Percentiles rank a stretch among this genome's conserved stretches.
These are phyloP conservation scores for Colletotrichum sp. DNA, from an alignment of 2,329 filamentous ascomycete genomes.

Conservation along the genomic window DNA sequence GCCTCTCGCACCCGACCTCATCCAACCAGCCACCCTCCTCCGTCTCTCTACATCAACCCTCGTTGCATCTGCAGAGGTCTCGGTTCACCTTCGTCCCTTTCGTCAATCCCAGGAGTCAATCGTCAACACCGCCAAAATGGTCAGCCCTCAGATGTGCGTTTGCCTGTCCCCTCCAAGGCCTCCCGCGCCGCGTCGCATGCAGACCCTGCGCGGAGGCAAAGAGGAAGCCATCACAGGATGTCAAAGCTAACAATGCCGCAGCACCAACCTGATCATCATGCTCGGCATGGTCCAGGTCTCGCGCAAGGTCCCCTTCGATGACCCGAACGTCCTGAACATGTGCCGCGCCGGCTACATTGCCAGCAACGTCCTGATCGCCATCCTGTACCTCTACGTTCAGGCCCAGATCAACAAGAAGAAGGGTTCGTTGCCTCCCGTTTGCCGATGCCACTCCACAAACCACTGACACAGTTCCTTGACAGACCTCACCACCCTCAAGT, in stretches of 20 bases:
- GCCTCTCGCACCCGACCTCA: background rate
- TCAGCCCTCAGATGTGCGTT: constrained; percentile 32
- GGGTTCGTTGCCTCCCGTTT: constrained; percentile 62
- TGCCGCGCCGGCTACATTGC: constrained; percentile 60
- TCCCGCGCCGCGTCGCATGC: background rate
- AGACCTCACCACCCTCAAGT: constrained; percentile 98
- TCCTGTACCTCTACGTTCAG: constrained; percentile 86
- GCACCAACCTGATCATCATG: constrained; percentile 93
- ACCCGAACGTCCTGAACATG: constrained; percentile 67
- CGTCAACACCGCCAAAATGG: constrained; percentile 26
- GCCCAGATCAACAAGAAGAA: constrained; percentile 93
- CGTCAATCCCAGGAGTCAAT: background rate
- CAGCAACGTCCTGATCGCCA: constrained; percentile 82
- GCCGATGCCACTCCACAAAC: background rate
- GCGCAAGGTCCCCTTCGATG: constrained; percentile 94
- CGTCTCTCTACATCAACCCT: background rate
- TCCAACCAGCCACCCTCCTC: background rate
- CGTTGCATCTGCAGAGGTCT: background rate
- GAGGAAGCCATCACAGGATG: background rate
- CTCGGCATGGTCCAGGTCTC: constrained; percentile 98
- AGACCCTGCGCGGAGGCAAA: background rate
- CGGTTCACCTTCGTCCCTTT: background rate
- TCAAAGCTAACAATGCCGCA: constrained; percentile 45
- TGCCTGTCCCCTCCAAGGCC: background rate
- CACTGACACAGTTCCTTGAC: constrained; percentile 1